Conservation (phyloP, 169 alveolate genomes). For the Plasmodium gallinaceum region DNA sequence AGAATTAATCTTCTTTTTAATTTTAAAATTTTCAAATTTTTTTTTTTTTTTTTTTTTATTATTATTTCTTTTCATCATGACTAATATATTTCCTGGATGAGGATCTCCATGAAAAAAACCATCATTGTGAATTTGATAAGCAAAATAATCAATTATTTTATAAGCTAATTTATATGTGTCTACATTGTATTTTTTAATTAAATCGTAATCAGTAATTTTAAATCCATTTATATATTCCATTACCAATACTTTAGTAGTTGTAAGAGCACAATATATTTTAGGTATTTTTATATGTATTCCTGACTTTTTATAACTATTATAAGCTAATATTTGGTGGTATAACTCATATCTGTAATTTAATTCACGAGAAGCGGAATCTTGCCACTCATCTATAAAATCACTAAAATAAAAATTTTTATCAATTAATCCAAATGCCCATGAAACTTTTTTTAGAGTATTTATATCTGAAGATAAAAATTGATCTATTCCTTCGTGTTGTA, state of each 20-base stretch:
- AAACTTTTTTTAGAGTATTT: conserved; percentile 82
- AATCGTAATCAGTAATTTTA: conserved; percentile 89
- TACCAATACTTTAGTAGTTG: conserved; percentile 88
- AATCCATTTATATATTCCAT: conserved; percentile 92
- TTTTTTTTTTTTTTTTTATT: conserved; percentile 7
- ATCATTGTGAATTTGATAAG: conserved; percentile 82
- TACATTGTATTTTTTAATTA: conserved; percentile 80
- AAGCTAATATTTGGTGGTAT: conserved; percentile 86
- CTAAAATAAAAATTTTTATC: conserved; percentile 83
- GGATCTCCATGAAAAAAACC: conserved; percentile 95
- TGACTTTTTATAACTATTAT: conserved; percentile 84
- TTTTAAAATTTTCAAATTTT: neutral
- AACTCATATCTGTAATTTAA: conserved; percentile 89
- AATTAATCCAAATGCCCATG: conserved; percentile 86
- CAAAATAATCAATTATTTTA: conserved; percentile 84
- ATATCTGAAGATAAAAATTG: conserved; percentile 86
- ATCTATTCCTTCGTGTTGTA: conserved; percentile 88
- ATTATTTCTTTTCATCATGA: conserved; percentile 70
- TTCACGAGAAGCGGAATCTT: conserved; percentile 88
- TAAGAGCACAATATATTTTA: conserved; percentile 83
- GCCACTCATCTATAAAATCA: conserved; percentile 91
- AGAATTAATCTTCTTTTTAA: neutral
- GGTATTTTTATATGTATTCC: conserved; percentile 89
- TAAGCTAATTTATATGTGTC: conserved; percentile 72
- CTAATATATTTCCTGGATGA: conserved; percentile 92